These are phyloP conservation scores for Paramecium pentaurelia DNA, from an alignment of 73 alveolate species.

Conservation along the genomic window DNA sequence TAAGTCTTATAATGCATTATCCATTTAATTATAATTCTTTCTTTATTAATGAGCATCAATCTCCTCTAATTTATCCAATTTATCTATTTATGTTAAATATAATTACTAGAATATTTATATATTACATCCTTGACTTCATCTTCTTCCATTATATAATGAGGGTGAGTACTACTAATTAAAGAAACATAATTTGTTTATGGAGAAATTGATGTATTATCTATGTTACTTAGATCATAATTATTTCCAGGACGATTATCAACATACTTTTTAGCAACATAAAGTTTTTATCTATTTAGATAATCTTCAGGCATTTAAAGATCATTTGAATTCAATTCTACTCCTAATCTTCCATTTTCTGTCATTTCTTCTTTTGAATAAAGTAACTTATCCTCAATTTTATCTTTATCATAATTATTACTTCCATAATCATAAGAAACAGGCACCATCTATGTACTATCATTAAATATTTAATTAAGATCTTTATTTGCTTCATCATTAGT, in stretches of 20 bases:
- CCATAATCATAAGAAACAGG: constrained; percentile 8
- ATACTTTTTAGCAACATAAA: constrained; percentile 22
- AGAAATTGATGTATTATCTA: background rate
- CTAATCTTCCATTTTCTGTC: background rate
- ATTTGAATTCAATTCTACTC: background rate
- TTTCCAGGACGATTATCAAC: background rate
- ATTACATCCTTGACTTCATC: background rate
- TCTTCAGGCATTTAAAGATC: background rate
- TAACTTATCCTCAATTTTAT: background rate
- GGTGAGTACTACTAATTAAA: background rate
- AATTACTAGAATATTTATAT: background rate
- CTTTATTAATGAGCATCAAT: background rate
- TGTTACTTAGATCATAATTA: background rate
- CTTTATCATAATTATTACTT: background rate
- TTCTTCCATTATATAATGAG: background rate
- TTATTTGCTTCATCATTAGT: constrained; percentile 19
- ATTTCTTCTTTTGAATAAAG: background rate
- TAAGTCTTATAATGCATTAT: background rate
- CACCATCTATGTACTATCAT: background rate
- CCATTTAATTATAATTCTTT: background rate
- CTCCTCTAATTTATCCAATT: background rate
- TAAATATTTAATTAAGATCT: constrained; percentile 8
- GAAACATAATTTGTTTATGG: background rate
- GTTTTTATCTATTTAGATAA: constrained; percentile 14
- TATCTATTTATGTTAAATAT: background rate